Evolutionary conservation across 228 moss, liverwort and hornwort species (phyloP).

Genomic region (Sphagnum magellanicum): DNA sequence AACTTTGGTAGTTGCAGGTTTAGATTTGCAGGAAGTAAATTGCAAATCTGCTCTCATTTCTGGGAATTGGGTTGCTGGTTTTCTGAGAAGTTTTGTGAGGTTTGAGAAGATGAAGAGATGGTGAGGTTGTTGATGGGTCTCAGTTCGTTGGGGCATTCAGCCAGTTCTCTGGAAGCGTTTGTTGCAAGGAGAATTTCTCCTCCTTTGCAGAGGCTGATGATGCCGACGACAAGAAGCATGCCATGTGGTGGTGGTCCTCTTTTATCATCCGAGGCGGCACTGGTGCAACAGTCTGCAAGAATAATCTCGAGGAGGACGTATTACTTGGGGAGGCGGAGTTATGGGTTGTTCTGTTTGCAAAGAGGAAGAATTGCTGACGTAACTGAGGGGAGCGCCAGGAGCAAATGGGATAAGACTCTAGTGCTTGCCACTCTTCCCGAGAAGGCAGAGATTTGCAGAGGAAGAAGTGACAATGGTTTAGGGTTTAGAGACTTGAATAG

Average conservation of each 20-base stretch:
- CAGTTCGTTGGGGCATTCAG: neutral
- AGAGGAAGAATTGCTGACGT: neutral
- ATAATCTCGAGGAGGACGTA: too few relatives aligned
- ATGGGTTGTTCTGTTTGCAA: neutral
- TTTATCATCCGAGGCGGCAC: neutral
- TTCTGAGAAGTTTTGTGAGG: neutral
- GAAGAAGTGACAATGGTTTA: neutral
- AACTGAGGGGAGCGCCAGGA: neutral
- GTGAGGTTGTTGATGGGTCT: neutral
- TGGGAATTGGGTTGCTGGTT: too few relatives aligned
- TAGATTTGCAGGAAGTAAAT: too few relatives aligned
- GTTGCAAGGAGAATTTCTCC: neutral
- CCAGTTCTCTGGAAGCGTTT: neutral
- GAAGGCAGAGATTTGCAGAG: neutral
- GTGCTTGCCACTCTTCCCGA: neutral
- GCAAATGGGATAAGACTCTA: neutral
- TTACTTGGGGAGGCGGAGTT: too few relatives aligned
- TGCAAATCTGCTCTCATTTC: too few relatives aligned
- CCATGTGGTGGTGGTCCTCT: neutral
- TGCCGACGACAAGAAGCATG: neutral
- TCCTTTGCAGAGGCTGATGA: neutral
- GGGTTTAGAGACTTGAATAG: neutral
- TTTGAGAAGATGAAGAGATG: neutral
- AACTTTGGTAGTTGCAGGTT: too few relatives aligned
- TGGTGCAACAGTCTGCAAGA: neutral